Conservation (phyloP, 768 basidiomycete species). For the Trametes cingulata region DNA sequence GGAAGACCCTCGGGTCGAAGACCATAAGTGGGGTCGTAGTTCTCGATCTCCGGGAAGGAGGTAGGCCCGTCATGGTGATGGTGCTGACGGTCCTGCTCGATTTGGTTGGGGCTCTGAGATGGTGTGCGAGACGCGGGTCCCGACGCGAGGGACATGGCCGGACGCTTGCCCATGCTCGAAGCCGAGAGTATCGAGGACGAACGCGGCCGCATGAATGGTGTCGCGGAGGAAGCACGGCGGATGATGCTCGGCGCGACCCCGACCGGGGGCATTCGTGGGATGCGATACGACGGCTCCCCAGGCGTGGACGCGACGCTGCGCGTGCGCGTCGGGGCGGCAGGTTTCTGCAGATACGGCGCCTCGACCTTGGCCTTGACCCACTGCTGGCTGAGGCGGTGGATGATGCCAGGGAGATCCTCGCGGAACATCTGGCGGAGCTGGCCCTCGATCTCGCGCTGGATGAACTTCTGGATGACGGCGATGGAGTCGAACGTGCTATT, state of each 20-base stretch:
- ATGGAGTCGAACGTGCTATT: conserved; percentile 98
- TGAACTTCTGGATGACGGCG: conserved; percentile 95
- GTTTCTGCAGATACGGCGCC: conserved; percentile 76
- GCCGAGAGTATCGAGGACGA: conserved; percentile 24
- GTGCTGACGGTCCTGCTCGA: conserved; percentile 33
- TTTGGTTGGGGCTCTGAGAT: conserved; percentile 13
- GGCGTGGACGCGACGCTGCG: conserved; percentile 23
- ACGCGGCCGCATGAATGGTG: conserved; percentile 21
- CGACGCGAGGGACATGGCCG: conserved; percentile 16
- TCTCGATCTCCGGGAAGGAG: conserved; percentile 67
- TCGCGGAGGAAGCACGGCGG: conserved; percentile 14
- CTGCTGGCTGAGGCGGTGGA: conserved; percentile 92
- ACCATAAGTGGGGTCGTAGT: conserved; percentile 96
- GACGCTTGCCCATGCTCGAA: conserved; percentile 26
- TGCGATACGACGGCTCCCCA: conserved; percentile 20
- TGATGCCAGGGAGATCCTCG: conserved; percentile 95
- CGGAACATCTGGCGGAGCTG: conserved; percentile 98
- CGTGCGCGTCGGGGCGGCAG: conserved; percentile 25
- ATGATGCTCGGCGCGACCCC: conserved; percentile 21
- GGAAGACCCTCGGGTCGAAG: conserved; percentile 91
- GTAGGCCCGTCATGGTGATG: conserved; percentile 27
- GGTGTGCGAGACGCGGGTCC: conserved; percentile 10
- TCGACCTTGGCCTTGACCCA: conserved; percentile 96
- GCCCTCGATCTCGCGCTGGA: conserved; percentile 95
- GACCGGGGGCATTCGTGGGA: conserved; percentile 19